Percentiles rank a stretch among this genome's conserved stretches.
phyloP scores from a whole-genome alignment of 2,329 filamentous ascomycete species.

The Colletotrichum zoysiae region DNA sequence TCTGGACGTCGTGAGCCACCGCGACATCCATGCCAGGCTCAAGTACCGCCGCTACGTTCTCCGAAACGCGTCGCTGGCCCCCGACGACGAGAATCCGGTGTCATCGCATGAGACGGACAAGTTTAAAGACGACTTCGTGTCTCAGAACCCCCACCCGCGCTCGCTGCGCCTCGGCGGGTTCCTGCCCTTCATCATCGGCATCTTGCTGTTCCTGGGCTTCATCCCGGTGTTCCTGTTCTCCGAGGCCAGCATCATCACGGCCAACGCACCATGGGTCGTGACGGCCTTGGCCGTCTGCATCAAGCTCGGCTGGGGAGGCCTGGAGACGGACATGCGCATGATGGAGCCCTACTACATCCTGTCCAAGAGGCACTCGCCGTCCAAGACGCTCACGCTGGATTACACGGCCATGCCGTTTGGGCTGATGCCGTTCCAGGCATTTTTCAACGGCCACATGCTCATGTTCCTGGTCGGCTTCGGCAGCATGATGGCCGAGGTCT shows the following conservation, averaged over 20 bases:
- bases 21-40: conserved; percentile 77
- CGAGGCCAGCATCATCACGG: conserved; percentile 64
- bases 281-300: conserved; percentile 75
- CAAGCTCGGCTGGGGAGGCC: conserved; percentile 76
- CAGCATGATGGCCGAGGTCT: conserved; percentile 78
- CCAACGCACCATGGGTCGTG: conserved; percentile 74
- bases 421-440: conserved; percentile 71
- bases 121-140: conserved; percentile 63
- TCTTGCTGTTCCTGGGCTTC: conserved; percentile 68
- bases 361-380: conserved; percentile 72
- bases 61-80: conserved; percentile 77
- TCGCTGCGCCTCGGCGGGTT: conserved; percentile 73
- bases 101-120: conserved; percentile 58
- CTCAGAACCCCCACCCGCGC: conserved; percentile 74
- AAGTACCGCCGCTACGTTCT: conserved; percentile 76
- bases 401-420: conserved; percentile 80
- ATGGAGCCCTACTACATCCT: conserved; percentile 82
- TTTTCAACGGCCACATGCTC: conserved; percentile 73
- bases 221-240: conserved; percentile 75
- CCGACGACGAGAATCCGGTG: conserved; percentile 65
- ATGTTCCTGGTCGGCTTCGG: conserved; percentile 78
- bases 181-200: conserved; percentile 70
- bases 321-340: conserved; percentile 78
- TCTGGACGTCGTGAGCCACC: conserved; percentile 75
- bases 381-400: conserved; percentile 76